Percentiles rank a stretch among this genome's conserved stretches.
Evolutionary conservation across 192 early-diverging fungal species (phyloP).

Genomic region (Podila horticola): DNA sequence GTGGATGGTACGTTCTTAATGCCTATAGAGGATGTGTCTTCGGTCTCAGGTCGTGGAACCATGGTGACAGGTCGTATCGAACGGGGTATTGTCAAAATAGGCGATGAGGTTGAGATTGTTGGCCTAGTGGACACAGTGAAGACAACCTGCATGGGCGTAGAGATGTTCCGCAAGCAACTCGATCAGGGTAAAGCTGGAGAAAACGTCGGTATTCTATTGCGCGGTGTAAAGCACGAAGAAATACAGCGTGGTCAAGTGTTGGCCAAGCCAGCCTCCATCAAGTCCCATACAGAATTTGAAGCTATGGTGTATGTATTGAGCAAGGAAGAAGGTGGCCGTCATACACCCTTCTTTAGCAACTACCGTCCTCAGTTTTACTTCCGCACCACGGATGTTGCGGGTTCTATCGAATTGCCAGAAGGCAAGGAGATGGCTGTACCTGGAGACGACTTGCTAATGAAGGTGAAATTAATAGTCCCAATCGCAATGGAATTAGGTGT

Average conservation of each 20-base stretch:
- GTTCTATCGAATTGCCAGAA: conserved; percentile 76
- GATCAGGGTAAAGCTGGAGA: conserved; percentile 97
- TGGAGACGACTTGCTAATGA: conserved; percentile 93
- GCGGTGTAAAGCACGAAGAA: conserved; percentile 97
- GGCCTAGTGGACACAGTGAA: conserved; percentile 89
- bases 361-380: conserved; percentile 97
- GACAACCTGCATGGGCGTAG: conserved; percentile 95
- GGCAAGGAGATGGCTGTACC: conserved; percentile 97
- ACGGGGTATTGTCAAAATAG: conserved; percentile 92
- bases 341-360: conserved; percentile 97
- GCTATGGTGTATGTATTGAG: conserved; percentile 94
- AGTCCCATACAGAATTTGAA: conserved; percentile 93
- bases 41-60: conserved; percentile 97
- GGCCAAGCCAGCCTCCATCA: conserved; percentile 90
- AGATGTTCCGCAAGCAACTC: conserved; percentile 99
- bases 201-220: conserved; percentile 96
- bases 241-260: conserved; percentile 95
- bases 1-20: conserved; percentile 99
- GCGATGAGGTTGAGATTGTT: conserved; percentile 95
- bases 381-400: conserved; percentile 94
- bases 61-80: conserved; percentile 96
- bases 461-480: conserved; percentile 81
- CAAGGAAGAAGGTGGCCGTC: conserved; percentile 98
- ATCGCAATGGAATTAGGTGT: conserved; percentile 93
- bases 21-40: conserved; percentile 98